phyloP scores from a whole-genome alignment of 1,284 basidiomycete species.

The Rugiboletus extremiorientalis region DNA sequence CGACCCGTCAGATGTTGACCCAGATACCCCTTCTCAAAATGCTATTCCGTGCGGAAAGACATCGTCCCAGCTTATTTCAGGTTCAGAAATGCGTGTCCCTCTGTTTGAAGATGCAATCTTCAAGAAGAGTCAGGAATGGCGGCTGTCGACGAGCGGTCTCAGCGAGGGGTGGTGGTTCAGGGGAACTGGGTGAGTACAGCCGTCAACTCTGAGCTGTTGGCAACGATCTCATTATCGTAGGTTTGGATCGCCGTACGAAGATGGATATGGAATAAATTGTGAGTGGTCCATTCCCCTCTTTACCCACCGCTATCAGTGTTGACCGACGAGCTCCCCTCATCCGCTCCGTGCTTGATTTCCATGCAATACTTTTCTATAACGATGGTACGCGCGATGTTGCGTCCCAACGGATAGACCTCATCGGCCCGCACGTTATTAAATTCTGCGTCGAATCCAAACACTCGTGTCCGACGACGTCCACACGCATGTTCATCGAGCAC shows the following conservation, averaged over 20 bases:
- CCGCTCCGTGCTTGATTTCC: not conserved
- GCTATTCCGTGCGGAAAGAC: conserved; percentile 21
- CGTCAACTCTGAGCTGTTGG: too few species aligned
- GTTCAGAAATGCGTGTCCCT: conserved; percentile 32
- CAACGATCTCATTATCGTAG: conserved; percentile 39
- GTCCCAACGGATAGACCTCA: conserved; percentile 62
- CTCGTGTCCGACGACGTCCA: conserved; percentile 71
- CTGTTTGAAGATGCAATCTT: conserved; percentile 85
- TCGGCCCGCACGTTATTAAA: conserved; percentile 80
- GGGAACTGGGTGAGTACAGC: conserved; percentile 76
- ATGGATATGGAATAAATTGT: conserved; percentile 95
- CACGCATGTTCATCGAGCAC: conserved; percentile 65
- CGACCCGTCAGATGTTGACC: not conserved
- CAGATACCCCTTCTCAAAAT: conserved; percentile 20
- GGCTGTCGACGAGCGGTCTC: conserved; percentile 88
- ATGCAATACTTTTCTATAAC: not conserved
- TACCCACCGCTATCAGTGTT: not conserved
- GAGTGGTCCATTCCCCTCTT: conserved; percentile 33
- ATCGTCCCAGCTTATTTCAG: not conserved
- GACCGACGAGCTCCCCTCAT: not conserved
- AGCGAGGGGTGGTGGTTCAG: conserved; percentile 86
- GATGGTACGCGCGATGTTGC: not conserved
- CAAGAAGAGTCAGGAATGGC: conserved; percentile 81
- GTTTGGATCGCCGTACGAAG: conserved; percentile 76
- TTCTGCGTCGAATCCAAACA: conserved; percentile 95